Base-by-base conservation (phyloP, 2,329 filamentous ascomycete genomes). In the Nemania diffusa region DNA sequence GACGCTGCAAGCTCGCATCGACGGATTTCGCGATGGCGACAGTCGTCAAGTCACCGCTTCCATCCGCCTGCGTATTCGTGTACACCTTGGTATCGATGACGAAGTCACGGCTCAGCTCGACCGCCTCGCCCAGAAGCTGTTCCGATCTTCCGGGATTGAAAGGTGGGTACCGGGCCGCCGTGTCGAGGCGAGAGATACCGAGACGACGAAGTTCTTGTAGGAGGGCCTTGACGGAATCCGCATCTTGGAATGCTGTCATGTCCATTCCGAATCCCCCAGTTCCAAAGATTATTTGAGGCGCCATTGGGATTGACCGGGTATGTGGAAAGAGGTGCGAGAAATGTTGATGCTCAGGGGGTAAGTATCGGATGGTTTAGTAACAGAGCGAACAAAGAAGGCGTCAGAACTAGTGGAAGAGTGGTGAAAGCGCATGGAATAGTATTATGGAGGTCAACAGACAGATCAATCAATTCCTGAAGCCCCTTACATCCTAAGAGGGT, bases 31-130 rank as follows among this genome's bases (percentile, higher is more conserved):
- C 57, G 7, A 79, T 72, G 0, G 76, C 73, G 1, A 73, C 69
- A 5, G n/a, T 46, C 0, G 67, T 66, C 29, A 79, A 64, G 46
- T 77, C 74, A 1, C 78, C 78, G 46, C 74, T 75, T 2, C 75
- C 77, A 34, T 78, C 76, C 2, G 59, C 75, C 2, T 51, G 22
- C 8, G 70, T 69, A 20, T 77, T 72, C n/a, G 75, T 76, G 32
- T 73, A 75, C 2, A 80, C 73, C 60, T 81, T 81, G 0, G 78
- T 80, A 56, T 80, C 78, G 29, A 81, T 65, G 2, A 64, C 44
- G 50, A 81, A 81, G 0, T 59, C 62, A 1, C 65, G 37, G 22
- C 69, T 69, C 1, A 71, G 11, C 3, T 72, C 73, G 17, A 61
- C 64, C 3, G 75, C 71, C 50, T 74, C 74, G 13, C 78, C 78